Conservation (phyloP, 306 rosid genomes). For the Lagenaria siceraria region DNA sequence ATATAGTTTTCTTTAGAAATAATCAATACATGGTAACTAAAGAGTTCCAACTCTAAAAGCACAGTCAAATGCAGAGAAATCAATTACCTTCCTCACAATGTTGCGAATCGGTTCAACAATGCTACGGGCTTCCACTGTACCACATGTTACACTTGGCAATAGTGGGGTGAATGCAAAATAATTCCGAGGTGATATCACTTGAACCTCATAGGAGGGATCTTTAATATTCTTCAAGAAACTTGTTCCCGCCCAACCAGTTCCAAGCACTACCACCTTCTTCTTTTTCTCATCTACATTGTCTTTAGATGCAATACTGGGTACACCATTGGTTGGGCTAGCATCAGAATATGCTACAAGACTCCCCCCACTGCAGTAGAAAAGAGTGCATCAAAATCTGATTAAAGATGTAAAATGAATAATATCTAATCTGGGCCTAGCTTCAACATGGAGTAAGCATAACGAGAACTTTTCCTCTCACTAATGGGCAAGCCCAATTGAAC, state of each 20-base stretch:
- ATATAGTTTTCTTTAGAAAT: not conserved
- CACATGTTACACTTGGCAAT: slow-evolving; percentile 90
- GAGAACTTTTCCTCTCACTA: not conserved
- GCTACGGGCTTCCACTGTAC: slow-evolving; percentile 91
- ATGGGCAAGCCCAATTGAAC: not conserved
- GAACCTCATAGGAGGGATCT: slow-evolving; percentile 57
- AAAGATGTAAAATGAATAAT: not conserved
- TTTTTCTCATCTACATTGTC: slow-evolving; percentile 28
- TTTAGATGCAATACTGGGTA: slow-evolving; percentile 15
- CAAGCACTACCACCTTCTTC: slow-evolving; percentile 84
- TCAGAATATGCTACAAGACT: slow-evolving; percentile 61
- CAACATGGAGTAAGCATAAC: not conserved
- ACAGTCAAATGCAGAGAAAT: not conserved
- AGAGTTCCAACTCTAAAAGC: not conserved
- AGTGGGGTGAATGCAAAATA: slow-evolving; percentile 90
- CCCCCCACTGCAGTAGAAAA: slow-evolving; percentile 57
- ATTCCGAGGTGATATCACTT: slow-evolving; percentile 82
- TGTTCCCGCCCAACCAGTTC: slow-evolving; percentile 99
- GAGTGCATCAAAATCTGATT: not conserved
- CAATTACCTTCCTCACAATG: slow-evolving; percentile 54
- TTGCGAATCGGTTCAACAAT: slow-evolving; percentile 85
- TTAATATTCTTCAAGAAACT: slow-evolving; percentile 73
- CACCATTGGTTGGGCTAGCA: slow-evolving; percentile 16
- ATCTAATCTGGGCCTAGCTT: not conserved
- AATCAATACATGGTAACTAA: not conserved